phyloP scores from a whole-genome alignment of 192 early-diverging fungal genomes.

The Umbelopsis vinacea region DNA sequence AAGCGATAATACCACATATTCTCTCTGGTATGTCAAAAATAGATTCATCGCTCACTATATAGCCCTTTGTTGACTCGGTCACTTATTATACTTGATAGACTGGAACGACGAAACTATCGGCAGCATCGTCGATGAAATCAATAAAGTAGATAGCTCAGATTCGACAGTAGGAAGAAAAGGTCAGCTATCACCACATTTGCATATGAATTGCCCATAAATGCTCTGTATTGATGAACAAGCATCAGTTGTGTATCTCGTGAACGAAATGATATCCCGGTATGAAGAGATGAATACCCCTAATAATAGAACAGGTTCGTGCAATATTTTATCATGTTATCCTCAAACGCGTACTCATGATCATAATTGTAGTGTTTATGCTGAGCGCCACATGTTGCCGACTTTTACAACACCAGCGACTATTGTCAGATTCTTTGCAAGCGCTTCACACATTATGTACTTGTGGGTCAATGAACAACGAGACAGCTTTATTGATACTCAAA shows the following conservation, averaged over 20 bases:
- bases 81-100: background rate
- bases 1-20: background rate
- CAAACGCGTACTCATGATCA: background rate
- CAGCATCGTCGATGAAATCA: background rate
- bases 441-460: background rate
- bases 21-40: background rate
- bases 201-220: no score
- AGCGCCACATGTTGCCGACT: background rate
- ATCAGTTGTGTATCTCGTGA: background rate
- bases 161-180: background rate
- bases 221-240: background rate
- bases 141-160: background rate
- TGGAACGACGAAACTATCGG: background rate
- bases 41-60: background rate
- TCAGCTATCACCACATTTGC: background rate
- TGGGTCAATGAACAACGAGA: background rate
- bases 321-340: background rate
- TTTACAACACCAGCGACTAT: background rate
- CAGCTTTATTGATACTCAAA: background rate
- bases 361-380: background rate
- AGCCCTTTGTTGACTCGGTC: background rate
- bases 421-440: background rate
- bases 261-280: conserved; percentile 1
- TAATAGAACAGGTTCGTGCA: background rate
- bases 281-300: background rate